Evolutionary conservation across 805 yeast genomes (phyloP).

Genomic region (Teunomyces tritomae): DNA sequence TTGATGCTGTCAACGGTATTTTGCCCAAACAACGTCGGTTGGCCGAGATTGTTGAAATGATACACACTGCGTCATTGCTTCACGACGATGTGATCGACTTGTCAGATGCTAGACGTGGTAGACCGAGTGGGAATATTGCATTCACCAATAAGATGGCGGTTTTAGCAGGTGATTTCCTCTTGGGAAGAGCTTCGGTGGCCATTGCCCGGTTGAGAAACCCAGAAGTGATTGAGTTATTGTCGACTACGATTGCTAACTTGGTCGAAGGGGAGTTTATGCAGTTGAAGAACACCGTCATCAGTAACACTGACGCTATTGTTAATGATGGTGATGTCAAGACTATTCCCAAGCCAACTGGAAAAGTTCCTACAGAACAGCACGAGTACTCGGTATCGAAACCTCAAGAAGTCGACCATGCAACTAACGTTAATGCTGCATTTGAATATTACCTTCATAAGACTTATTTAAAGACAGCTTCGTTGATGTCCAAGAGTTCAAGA

Average conservation of each 20-base stretch:
- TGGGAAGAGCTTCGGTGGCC: conserved; percentile 96
- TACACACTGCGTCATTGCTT: conserved; percentile 90
- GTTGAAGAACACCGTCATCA: conserved; percentile 82
- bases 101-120: conserved; percentile 83
- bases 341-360: conserved; percentile 60
- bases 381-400: conserved; percentile 51
- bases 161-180: conserved; percentile 90
- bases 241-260: conserved; percentile 93
- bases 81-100: conserved; percentile 97
- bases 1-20: conserved; percentile 65
- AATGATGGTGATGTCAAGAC: conserved; percentile 47
- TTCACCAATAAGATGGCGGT: conserved; percentile 97
- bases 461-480: conserved; percentile 88
- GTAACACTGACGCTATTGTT: conserved; percentile 43
- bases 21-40: conserved; percentile 91
- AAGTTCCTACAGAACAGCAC: conserved; percentile 56
- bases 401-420: conserved; percentile 51
- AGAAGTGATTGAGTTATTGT: conserved; percentile 94
- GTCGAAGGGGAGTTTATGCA: conserved; percentile 99
- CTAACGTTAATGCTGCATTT: conserved; percentile 82
- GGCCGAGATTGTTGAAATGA: conserved; percentile 98
- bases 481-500: conserved; percentile 90
- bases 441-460: conserved; percentile 95
- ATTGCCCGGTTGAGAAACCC: conserved; percentile 90
- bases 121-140: conserved; percentile 88